Percentiles rank a stretch among this genome's conserved stretches.
These are phyloP conservation scores for Pseudognaphalium luteoalbum DNA, from an alignment of 129 eudicot genomes.

Conservation along the genomic window DNA sequence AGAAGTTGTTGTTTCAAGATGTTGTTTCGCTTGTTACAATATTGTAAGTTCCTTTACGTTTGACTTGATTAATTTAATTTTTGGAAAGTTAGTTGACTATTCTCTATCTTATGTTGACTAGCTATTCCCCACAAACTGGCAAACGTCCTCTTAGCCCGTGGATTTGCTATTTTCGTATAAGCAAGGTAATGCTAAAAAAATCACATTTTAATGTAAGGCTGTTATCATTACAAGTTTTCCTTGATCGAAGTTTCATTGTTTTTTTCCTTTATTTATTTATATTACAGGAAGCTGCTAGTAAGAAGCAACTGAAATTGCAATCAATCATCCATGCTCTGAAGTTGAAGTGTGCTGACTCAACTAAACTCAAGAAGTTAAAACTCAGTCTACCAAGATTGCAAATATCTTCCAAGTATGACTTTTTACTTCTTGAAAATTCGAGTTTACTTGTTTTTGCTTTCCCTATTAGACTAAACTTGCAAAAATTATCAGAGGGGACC, in stretches of 20 bases:
- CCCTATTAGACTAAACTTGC: background rate
- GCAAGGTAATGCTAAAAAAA: slow-evolving; percentile 53
- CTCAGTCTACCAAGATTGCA: slow-evolving; percentile 50
- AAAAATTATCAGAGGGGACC: slow-evolving; percentile 44
- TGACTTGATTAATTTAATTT: background rate
- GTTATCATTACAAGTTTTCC: background rate
- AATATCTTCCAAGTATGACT: slow-evolving; percentile 62
- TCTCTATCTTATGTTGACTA: slow-evolving; percentile 19
- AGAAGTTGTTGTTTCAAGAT: slow-evolving; percentile 57
- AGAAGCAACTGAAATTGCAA: slow-evolving; percentile 46
- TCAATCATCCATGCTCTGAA: slow-evolving; percentile 57
- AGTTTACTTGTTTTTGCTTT: background rate
- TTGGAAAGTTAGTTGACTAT: slow-evolving; percentile 20
- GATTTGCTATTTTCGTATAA: slow-evolving; percentile 84
- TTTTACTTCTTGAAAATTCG: slow-evolving; percentile 13
- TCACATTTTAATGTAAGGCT: background rate
- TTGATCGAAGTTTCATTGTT: background rate
- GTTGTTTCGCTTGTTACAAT: slow-evolving; percentile 64
- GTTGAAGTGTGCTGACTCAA: slow-evolving; percentile 38
- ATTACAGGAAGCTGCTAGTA: slow-evolving; percentile 59
- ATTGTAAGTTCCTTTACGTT: slow-evolving; percentile 44
- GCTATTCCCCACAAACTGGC: slow-evolving; percentile 49
- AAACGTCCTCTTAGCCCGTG: slow-evolving; percentile 54
- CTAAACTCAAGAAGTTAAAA: slow-evolving; percentile 43
- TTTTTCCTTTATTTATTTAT: background rate